Evolutionary conservation across 352 stramenopile species (phyloP).

Genomic region (Globisporangium nodosum): DNA sequence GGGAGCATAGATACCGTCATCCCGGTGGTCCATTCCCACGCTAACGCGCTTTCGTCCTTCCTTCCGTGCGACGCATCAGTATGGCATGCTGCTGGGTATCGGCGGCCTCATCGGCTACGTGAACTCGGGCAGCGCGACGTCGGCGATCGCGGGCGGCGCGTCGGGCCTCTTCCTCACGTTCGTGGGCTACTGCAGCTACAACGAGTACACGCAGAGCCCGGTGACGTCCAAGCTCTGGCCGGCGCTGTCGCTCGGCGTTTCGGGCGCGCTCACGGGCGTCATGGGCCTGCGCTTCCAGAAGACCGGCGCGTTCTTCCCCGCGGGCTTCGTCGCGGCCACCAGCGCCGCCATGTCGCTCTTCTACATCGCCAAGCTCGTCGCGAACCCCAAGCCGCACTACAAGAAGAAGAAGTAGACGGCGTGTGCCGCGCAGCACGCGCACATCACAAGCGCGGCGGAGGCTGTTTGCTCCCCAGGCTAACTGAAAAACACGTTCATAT

Average conservation of each 20-base stretch:
- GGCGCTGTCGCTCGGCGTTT: slow-evolving; percentile 53
- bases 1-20: not conserved
- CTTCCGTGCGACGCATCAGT: slow-evolving; percentile 23
- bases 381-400: slow-evolving; percentile 68
- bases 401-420: slow-evolving; percentile 60
- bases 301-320: slow-evolving; percentile 67
- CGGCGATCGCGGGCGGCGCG: slow-evolving; percentile 49
- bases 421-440: too few relatives aligned
- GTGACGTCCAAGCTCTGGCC: slow-evolving; percentile 81
- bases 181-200: slow-evolving; percentile 80
- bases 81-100: slow-evolving; percentile 64
- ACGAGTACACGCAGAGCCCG: slow-evolving; percentile 77
- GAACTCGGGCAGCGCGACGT: slow-evolving; percentile 68
- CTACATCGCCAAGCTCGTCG: slow-evolving; percentile 68
- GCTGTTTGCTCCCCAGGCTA: too few relatives aligned
- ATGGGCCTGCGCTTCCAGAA: slow-evolving; percentile 77
- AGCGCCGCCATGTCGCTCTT: slow-evolving; percentile 78
- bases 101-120: slow-evolving; percentile 72
- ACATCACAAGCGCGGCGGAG: not conserved
- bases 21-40: slow-evolving; percentile 2
- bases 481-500: too few relatives aligned
- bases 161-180: slow-evolving; percentile 72
- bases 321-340: slow-evolving; percentile 50
- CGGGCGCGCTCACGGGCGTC: slow-evolving; percentile 56
- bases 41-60: too few relatives aligned